Base-by-base conservation (phyloP, 768 basidiomycete species). In the Termitomyces bulborhizus region DNA sequence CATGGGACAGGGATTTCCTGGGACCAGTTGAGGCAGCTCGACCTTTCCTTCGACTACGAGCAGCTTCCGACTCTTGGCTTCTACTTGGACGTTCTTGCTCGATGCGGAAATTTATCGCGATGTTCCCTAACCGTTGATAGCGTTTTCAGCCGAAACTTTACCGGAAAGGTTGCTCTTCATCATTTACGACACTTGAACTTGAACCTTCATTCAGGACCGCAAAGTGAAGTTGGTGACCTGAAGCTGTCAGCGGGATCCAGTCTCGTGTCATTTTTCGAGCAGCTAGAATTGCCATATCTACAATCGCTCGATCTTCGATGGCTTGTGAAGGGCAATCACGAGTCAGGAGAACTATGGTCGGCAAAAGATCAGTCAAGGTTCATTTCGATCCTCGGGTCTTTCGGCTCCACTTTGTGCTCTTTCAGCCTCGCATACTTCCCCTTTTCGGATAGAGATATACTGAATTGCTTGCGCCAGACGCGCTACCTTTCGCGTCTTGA, bases 341-440 rank as follows among this genome's bases (percentile, higher is more conserved):
- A 50, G 32, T 24, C 29, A 37, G 21, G 46, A 31, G 29, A 21
- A 41, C 21, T 18, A 16, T 64, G 60, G 61, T 36, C 24, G 6
- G 6, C 46, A 13, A 48, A 40, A 26, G 53, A 55, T 16, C 67
- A 71, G 26, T 49, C 62, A 24, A 60, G 54, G n/a, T 71, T 76
- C 56, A 13, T 66, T 16, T 45, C 66, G 0, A 68, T 72, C 40
- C 59, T 76, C 18, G 57, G 60, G 29, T 50, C 55, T 9, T 59
- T 68, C 26, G 60, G 66, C 29, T 42, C 57, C 1, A 65, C 71
- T 40, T 65, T 77, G 6, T 59, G 60, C 18, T 55, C 60, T 15
- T 67, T 79, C 46, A 62, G 58, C 32, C 57, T 79, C 6, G 59
- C 66, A 12, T 76, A 76, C 54, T 66, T 77, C 39, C 76, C 76